Evolutionary conservation across 202 grass and related monocot genomes (phyloP).

Genomic region (Panicum hallii): DNA sequence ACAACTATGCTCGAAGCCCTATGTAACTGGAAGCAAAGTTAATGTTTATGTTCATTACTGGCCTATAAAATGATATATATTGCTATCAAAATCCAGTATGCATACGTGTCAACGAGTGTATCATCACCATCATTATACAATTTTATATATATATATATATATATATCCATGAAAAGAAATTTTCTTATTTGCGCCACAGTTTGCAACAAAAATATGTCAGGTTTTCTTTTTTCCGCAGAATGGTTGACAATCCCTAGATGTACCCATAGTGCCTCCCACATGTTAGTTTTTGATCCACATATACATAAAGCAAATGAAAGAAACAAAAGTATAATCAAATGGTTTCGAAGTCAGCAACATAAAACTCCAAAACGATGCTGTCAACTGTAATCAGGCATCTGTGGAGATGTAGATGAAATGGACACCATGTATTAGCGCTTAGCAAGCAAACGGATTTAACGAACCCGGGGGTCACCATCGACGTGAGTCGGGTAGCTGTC

Average conservation of each 20-base stretch:
- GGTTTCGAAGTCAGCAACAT: background rate
- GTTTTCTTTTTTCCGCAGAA: background rate
- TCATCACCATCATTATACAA: background rate
- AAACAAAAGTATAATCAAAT: background rate
- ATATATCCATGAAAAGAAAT: background rate
- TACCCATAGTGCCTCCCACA: background rate
- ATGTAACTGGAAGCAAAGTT: background rate
- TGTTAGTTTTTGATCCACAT: background rate
- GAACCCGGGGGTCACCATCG: slow-evolving; percentile 29
- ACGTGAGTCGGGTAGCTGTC: slow-evolving; percentile 28
- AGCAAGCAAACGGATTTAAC: slow-evolving; percentile 46
- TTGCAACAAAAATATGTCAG: background rate
- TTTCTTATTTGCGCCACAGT: background rate
- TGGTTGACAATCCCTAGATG: background rate
- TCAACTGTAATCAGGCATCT: background rate
- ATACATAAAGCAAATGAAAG: background rate
- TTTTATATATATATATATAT: background rate
- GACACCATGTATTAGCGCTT: background rate
- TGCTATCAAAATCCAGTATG: background rate
- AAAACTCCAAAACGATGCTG: background rate
- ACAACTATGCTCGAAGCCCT: background rate
- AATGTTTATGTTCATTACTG: background rate
- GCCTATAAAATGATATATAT: too few relatives aligned
- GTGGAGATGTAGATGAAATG: background rate
- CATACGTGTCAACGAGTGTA: background rate